A percentile compares a stretch with the other conserved stretches of the same genome.
Conservation (phyloP, 495 filamentous ascomycete species). For the Hypoxylon crocopeplum region DNA sequence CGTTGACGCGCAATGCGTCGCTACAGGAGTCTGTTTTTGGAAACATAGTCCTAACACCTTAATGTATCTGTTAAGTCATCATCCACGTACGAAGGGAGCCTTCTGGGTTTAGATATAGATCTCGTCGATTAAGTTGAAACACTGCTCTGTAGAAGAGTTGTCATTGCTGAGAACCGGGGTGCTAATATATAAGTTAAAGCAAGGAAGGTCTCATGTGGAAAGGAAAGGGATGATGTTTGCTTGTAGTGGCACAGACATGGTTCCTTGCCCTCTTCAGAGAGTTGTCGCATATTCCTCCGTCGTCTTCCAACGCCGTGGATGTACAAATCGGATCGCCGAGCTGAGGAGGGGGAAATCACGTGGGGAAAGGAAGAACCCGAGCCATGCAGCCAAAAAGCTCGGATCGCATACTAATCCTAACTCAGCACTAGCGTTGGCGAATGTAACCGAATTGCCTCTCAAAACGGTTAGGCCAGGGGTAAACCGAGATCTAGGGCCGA, state of each 20-base stretch:
- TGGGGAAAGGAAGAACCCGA: slow-evolving; percentile 11
- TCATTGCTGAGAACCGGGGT: not conserved
- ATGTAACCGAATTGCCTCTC: slow-evolving; percentile 21
- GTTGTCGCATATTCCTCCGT: no score
- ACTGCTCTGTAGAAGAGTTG: not conserved
- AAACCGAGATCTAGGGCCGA: slow-evolving; percentile 33
- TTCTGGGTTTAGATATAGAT: not conserved
- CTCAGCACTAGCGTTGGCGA: slow-evolving; percentile 14
- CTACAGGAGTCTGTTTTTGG: no score
- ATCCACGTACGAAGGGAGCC: not conserved
- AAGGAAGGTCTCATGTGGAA: slow-evolving; percentile 5
- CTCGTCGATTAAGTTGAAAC: slow-evolving; percentile 17
- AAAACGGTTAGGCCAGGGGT: slow-evolving; percentile 30
- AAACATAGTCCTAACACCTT: slow-evolving; percentile 19
- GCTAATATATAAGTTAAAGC: not conserved
- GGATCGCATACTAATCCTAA: slow-evolving; percentile 29
- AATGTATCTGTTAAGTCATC: slow-evolving; percentile 14
- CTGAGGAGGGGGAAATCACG: slow-evolving; percentile 14
- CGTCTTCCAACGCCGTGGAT: no score
- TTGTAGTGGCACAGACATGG: not conserved
- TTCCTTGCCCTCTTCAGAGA: no score
- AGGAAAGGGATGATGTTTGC: not conserved
- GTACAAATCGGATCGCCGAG: slow-evolving; percentile 6
- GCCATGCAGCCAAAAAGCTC: slow-evolving; percentile 11
- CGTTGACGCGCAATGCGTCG: no score